phyloP scores from a whole-genome alignment of 108 stramenopile species.

The Pelagomonas calceolata region DNA sequence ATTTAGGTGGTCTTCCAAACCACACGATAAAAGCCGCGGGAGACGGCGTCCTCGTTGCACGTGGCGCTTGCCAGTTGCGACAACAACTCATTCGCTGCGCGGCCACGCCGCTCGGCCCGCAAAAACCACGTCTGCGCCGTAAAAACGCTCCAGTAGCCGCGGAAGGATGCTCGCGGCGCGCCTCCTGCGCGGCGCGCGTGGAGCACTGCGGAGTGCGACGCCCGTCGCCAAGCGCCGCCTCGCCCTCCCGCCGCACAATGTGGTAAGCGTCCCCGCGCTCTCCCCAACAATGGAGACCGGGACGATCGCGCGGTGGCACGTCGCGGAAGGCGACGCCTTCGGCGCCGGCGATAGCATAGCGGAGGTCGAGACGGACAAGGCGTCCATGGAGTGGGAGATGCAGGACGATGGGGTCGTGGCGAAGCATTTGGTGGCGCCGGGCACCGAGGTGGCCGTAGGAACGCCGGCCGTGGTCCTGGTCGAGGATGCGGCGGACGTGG shows the following conservation, averaged over 20 bases:
- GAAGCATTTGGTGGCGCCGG: conserved; percentile 61
- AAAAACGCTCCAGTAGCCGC: no score
- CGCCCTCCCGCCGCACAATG: conserved; percentile 8
- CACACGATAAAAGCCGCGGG: no score
- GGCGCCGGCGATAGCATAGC: conserved; percentile 62
- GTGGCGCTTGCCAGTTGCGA: no score
- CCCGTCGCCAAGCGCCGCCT: no score
- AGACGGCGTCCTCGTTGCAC: no score
- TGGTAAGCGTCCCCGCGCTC: conserved; percentile 13
- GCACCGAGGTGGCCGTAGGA: conserved; percentile 28
- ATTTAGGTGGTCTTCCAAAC: no score
- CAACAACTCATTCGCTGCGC: no score
- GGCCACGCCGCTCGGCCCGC: no score
- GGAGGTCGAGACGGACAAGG: conserved; percentile 95
- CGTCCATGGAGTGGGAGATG: conserved; percentile 89
- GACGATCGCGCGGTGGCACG: conserved; percentile 69
- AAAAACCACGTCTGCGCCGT: no score
- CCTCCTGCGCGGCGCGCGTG: no score
- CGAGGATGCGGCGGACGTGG: conserved; percentile 31
- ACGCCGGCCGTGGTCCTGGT: conserved; percentile 39
- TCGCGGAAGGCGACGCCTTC: conserved; percentile 66
- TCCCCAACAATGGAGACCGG: conserved; percentile 79
- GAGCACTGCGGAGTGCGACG: no score
- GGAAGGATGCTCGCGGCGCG: no score
- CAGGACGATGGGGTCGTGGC: conserved; percentile 93